phyloP scores from a whole-genome alignment of 2,329 filamentous ascomycete genomes.

The Talaromyces amestolkiae region DNA sequence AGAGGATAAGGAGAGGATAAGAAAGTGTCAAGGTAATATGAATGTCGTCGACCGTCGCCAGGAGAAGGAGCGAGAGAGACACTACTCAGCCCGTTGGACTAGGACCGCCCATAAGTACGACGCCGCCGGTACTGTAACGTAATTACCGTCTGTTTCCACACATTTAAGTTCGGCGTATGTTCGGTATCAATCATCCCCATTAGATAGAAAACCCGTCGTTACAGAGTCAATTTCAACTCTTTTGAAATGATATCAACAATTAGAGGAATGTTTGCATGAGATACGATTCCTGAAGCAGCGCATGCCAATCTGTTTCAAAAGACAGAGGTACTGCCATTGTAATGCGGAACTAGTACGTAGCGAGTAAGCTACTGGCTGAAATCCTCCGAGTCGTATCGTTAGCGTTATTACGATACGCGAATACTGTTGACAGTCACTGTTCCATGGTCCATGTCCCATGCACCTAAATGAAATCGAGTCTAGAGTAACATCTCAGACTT shows the following conservation, averaged over 20 bases:
- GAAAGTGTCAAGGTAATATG: conserved; percentile 4
- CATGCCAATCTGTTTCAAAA: neutral
- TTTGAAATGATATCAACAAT: neutral
- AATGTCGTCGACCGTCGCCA: conserved; percentile 9
- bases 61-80: conserved; percentile 10
- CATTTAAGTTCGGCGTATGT: conserved; percentile 5
- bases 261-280: neutral
- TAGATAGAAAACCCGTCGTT: no score
- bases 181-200: neutral
- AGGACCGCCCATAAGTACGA: conserved; percentile 5
- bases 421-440: neutral
- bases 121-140: neutral
- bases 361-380: neutral
- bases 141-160: neutral
- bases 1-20: conserved; percentile 12
- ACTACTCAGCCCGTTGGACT: neutral
- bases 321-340: neutral
- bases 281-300: neutral
- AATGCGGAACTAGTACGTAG: neutral
- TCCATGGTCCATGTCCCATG: neutral
- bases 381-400: conserved; percentile 4
- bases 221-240: neutral
- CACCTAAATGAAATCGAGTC: neutral
- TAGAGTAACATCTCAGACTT: neutral
- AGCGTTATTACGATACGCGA: neutral